Evolutionary conservation across 2,329 filamentous ascomycete species (phyloP).

Genomic region (Ascochyta lentis): DNA sequence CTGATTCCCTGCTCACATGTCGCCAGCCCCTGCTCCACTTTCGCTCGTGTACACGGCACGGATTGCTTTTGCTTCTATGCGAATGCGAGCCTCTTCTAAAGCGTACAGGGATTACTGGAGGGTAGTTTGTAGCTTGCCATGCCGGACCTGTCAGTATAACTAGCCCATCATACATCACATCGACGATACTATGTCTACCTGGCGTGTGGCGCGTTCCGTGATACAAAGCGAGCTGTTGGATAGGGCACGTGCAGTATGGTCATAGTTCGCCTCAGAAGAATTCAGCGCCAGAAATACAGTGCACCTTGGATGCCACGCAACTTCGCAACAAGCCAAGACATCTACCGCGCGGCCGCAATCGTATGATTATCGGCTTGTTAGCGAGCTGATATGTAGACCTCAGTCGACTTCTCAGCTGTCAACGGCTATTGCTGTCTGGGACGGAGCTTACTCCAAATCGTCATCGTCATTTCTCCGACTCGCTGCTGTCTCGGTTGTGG

Average conservation of each 20-base stretch:
- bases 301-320: background rate
- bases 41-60: background rate
- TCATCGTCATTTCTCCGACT: background rate
- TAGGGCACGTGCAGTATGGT: background rate
- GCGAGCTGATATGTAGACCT: background rate
- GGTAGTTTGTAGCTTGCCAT: no score
- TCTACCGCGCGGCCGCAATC: background rate
- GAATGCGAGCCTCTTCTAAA: background rate
- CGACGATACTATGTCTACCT: background rate
- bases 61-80: background rate
- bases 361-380: background rate
- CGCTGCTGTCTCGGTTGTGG: background rate
- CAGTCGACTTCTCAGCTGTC: background rate
- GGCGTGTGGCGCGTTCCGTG: background rate
- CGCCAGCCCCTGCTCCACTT: background rate
- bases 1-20: background rate
- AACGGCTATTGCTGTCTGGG: background rate
- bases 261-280: background rate
- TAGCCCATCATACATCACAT: background rate
- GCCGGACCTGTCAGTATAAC: background rate
- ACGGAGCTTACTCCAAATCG: background rate
- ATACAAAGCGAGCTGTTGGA: background rate
- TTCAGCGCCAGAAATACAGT: background rate
- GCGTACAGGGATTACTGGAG: background rate
- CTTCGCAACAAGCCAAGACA: background rate